Conservation (phyloP, 192 early-diverging fungal genomes). For the Coemansia biformis region DNA sequence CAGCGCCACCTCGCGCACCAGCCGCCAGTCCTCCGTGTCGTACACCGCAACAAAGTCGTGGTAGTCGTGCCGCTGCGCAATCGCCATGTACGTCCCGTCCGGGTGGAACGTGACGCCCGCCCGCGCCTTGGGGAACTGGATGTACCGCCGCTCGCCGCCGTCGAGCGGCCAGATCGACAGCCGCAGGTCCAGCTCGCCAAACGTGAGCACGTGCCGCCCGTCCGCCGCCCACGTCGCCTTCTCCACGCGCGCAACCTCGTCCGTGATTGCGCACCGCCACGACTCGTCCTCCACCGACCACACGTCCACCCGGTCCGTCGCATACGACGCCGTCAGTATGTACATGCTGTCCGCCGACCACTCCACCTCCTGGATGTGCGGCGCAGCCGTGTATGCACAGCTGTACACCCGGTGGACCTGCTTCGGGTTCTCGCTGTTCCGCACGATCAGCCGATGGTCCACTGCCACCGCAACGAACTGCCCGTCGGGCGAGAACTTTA, state of each 20-base stretch:
- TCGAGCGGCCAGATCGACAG: constrained; percentile 40
- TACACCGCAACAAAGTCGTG: constrained; percentile 44
- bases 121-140: constrained; percentile 38
- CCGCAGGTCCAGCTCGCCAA: constrained; percentile 46
- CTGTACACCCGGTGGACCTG: constrained; percentile 34
- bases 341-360: constrained; percentile 38
- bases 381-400: constrained; percentile 21
- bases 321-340: constrained; percentile 38
- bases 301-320: constrained; percentile 35
- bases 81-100: constrained; percentile 26
- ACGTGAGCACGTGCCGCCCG: constrained; percentile 35
- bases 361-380: constrained; percentile 37
- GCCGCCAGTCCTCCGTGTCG: constrained; percentile 22
- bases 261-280: constrained; percentile 38
- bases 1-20: constrained; percentile 29
- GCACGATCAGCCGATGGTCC: constrained; percentile 47
- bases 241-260: constrained; percentile 28
- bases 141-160: constrained; percentile 25
- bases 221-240: constrained; percentile 34
- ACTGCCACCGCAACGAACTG: constrained; percentile 36
- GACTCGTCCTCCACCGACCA: constrained; percentile 41
- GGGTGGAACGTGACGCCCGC: constrained; percentile 32
- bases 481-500: constrained; percentile 41
- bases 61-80: constrained; percentile 48
- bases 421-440: constrained; percentile 39